Evolutionary conservation across 2,329 filamentous ascomycete species (phyloP).

Genomic region (Thermoascus crustaceus): DNA sequence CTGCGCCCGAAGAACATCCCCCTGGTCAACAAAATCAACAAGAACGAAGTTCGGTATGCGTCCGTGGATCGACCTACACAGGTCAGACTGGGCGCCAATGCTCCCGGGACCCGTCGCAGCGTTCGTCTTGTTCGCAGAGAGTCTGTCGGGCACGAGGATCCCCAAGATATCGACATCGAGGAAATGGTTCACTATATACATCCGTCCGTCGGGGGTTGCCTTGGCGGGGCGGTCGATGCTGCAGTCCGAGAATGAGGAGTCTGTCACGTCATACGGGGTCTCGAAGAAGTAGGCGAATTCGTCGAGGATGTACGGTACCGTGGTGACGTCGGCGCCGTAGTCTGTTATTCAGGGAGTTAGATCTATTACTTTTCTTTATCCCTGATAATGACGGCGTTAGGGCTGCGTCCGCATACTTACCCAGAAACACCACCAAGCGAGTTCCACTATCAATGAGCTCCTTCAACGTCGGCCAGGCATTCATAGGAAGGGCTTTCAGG

Average conservation of each 20-base stretch:
- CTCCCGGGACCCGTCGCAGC: slow-evolving; percentile 34
- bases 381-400: too few relatives aligned
- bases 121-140: slow-evolving; percentile 34
- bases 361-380: background rate
- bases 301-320: slow-evolving; percentile 36
- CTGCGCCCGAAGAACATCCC: slow-evolving; percentile 36
- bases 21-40: slow-evolving; percentile 40
- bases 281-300: slow-evolving; percentile 41
- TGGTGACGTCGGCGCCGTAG: slow-evolving; percentile 30
- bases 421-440: slow-evolving; percentile 37
- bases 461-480: slow-evolving; percentile 36
- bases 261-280: slow-evolving; percentile 36
- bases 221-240: slow-evolving; percentile 36
- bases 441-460: slow-evolving; percentile 35
- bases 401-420: slow-evolving; percentile 14
- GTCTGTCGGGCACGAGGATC: slow-evolving; percentile 36
- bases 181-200: slow-evolving; percentile 45
- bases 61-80: slow-evolving; percentile 32
- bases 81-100: slow-evolving; percentile 34
- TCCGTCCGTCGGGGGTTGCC: slow-evolving; percentile 30
- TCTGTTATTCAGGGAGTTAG: slow-evolving; percentile 18
- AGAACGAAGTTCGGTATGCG: slow-evolving; percentile 37
- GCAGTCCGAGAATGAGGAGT: slow-evolving; percentile 35
- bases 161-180: slow-evolving; percentile 36
- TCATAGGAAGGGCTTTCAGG: slow-evolving; percentile 22